Percentiles rank a stretch among this genome's conserved stretches.
These are phyloP conservation scores for Prasinococcaceae sp. DNA, from an alignment of 139 green algal genomes.

Conservation along the genomic window DNA sequence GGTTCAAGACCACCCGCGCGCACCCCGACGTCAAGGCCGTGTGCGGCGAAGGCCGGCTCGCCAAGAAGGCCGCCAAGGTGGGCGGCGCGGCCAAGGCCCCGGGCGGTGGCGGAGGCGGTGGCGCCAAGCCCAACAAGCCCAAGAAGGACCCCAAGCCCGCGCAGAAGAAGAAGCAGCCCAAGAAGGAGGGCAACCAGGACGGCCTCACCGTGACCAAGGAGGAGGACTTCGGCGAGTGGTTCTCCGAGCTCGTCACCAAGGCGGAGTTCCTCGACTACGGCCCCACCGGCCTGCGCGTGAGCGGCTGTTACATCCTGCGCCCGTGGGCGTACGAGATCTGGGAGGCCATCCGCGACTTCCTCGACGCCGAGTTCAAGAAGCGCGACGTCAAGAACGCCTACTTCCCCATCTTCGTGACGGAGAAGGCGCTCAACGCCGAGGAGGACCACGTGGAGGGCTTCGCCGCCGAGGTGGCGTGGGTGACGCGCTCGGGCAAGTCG, in stretches of 20 bases:
- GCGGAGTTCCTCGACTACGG: slow-evolving; percentile 89
- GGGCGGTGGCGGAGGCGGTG: too few relatives aligned
- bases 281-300: slow-evolving; percentile 78
- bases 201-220: slow-evolving; percentile 65
- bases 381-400: slow-evolving; percentile 93
- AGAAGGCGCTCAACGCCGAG: slow-evolving; percentile 86
- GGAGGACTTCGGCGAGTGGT: slow-evolving; percentile 83
- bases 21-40: neutral
- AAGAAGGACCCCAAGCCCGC: neutral
- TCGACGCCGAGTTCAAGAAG: slow-evolving; percentile 83
- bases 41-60: neutral
- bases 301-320: slow-evolving; percentile 95
- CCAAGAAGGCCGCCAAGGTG: neutral
- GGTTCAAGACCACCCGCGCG: neutral
- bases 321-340: slow-evolving; percentile 87
- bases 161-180: slow-evolving; percentile 33
- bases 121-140: too few relatives aligned
- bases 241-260: slow-evolving; percentile 37
- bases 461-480: slow-evolving; percentile 78
- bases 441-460: slow-evolving; percentile 97
- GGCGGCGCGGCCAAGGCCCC: slow-evolving; percentile 2
- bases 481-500: slow-evolving; percentile 70
- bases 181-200: slow-evolving; percentile 77
- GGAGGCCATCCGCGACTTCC: slow-evolving; percentile 59
- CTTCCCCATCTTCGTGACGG: slow-evolving; percentile 97